A percentile compares a stretch with the other conserved stretches of the same genome.
These are phyloP conservation scores for Cucumis cinereus DNA, from an alignment of 306 rosid species.

Conservation along the genomic window DNA sequence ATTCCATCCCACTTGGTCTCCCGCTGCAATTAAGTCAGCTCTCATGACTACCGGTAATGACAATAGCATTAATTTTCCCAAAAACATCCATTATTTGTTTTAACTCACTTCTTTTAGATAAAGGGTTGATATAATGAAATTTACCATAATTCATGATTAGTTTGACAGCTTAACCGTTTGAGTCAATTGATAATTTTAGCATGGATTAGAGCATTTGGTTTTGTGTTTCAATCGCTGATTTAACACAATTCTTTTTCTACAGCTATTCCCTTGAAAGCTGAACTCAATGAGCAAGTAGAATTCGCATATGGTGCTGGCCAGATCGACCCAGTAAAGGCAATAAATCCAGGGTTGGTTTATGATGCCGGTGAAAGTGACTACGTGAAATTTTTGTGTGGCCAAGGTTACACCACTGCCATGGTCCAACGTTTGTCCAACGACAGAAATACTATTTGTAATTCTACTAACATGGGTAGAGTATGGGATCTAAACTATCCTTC, in stretches of 20 bases:
- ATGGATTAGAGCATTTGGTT: too few species aligned
- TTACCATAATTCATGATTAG: too few species aligned
- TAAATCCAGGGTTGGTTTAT: slow-evolving; percentile 22
- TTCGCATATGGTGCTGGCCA: slow-evolving; percentile 33
- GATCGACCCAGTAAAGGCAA: slow-evolving; percentile 15
- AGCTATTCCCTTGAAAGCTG: slow-evolving; percentile 22
- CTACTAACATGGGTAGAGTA: background rate
- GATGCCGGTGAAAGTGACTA: slow-evolving; percentile 22
- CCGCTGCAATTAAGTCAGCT: background rate
- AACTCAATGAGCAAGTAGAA: slow-evolving; percentile 12
- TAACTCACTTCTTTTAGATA: too few species aligned
- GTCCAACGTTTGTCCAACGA: slow-evolving; percentile 12
- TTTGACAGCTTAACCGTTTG: too few species aligned
- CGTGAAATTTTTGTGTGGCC: slow-evolving; percentile 18
- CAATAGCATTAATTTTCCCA: too few species aligned
- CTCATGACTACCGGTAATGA: background rate
- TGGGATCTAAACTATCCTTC: slow-evolving; percentile 31
- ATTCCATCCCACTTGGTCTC: background rate
- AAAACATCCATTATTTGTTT: too few species aligned
- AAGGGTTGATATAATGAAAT: too few species aligned
- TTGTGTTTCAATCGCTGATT: too few species aligned
- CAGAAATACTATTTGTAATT: slow-evolving; percentile 2
- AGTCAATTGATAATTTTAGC: too few species aligned
- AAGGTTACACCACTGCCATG: slow-evolving; percentile 8
- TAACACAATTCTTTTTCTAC: background rate